Evolutionary conservation across 129 eudicot species (phyloP), one percentile per base, ranked within the genome.

Genomic region (Smallanthus sonchifolius): DNA sequence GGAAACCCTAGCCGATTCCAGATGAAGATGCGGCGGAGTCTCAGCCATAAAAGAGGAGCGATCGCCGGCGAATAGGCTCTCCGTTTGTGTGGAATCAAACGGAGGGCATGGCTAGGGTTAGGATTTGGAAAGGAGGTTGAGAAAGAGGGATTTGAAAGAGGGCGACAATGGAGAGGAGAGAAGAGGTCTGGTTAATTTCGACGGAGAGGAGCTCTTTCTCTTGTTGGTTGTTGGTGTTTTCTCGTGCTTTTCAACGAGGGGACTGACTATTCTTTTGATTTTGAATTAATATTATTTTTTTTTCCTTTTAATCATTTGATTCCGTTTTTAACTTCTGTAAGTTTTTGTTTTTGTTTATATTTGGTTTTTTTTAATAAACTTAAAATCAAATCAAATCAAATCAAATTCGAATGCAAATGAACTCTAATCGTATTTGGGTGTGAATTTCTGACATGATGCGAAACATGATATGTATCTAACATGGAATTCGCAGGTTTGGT

Each of bases 21-120:
- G 73, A 59, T 39, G 45, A 65, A 65, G 30, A 24, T 24, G 30
- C 47, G 83, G 69, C 60, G 69, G 49, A 76, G 79, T 51, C 75
- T 35, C 76, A 39, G 83, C 85, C 96, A 84, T 84, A 67, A 16
- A 77, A 7, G 60, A 19, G 65, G 60, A 35, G 65, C 74, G 74
- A 40, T 39, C 71, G 86, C 74, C 79, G 82, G 73, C 15, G 81
- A 75, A 75, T 49, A 39, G 67, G 76, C 30, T 19, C 69, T 43
- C 34, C 44, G 77, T 69, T 16, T 45, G 56, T 61, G 67, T 65
- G 28, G 8, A 75, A 8, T 75, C 47, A 71, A 17, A 49, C 28
- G 37, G 67, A 16, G 48, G 75, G 64, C 86, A 69, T 73, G 77
- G 83, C 79, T 87, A 82, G 88, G 88, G 88, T 81, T 86, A 24